These are phyloP conservation scores for Naganishia vishniacii DNA, from an alignment of 768 basidiomycete species.

Conservation along the genomic window DNA sequence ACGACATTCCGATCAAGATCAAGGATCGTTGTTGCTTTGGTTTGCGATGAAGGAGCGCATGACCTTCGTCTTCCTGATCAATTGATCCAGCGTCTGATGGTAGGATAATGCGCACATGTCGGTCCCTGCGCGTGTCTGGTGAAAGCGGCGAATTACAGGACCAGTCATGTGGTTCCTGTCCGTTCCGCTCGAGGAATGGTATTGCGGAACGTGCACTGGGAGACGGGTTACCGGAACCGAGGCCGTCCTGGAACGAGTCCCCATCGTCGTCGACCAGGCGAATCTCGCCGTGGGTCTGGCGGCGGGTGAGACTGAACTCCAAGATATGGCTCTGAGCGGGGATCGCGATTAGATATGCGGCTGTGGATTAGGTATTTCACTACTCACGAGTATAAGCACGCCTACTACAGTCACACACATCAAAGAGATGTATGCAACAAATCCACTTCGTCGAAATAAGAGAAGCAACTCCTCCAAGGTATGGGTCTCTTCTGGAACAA, in stretches of 20 bases:
- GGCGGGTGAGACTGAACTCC: constrained; percentile 56
- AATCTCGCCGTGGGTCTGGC: constrained; percentile 1
- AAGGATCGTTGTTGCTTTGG: constrained; percentile 3
- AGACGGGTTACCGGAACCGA: neutral
- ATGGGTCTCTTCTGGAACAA: constrained; percentile 80
- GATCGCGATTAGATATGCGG: neutral
- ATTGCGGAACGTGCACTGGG: constrained; percentile 2
- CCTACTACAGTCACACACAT: constrained; percentile 60
- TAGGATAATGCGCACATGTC: constrained; percentile 2
- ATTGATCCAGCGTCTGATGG: constrained; percentile 7
- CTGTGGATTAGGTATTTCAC: neutral
- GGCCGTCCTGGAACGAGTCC: neutral
- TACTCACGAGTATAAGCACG: constrained; percentile 59
- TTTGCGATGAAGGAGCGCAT: neutral
- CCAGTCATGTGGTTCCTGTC: too few relatives aligned
- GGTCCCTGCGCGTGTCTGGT: neutral
- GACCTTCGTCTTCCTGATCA: neutral
- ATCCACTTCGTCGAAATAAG: constrained; percentile 69
- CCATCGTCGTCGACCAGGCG: neutral
- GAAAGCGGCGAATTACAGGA: neutral
- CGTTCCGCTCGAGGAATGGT: neutral
- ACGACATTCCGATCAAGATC: constrained; percentile 69
- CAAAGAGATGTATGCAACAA: constrained; percentile 73
- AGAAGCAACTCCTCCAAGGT: constrained; percentile 75
- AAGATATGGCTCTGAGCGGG: constrained; percentile 62